Evolutionary conservation across 345 rosid genomes (phyloP).

Genomic region (Rhodomyrtus tomentosa): DNA sequence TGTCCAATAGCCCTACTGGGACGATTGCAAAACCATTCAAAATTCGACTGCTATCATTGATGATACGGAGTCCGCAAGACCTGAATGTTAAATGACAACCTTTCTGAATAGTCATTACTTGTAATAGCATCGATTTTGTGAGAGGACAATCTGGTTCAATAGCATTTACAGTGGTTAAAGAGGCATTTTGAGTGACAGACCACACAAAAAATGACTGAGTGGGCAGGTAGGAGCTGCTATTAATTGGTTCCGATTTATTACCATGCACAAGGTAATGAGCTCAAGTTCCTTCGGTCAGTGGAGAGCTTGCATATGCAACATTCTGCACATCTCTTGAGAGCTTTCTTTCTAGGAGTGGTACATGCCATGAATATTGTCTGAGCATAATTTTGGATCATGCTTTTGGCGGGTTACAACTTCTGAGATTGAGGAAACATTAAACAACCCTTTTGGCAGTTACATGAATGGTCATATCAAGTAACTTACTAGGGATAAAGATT

Average conservation of each 20-base stretch:
- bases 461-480: neutral
- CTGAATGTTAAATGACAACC: neutral
- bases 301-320: neutral
- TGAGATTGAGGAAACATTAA: neutral
- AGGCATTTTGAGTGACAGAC: neutral
- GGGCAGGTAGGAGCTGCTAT: neutral
- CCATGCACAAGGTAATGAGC: conserved; percentile 34
- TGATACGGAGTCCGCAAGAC: neutral
- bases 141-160: neutral
- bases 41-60: neutral
- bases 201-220: neutral
- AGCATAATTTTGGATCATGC: neutral
- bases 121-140: neutral
- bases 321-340: neutral
- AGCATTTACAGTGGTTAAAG: neutral
- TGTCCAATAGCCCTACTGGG: neutral
- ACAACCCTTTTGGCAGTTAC: neutral
- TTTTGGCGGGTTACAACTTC: neutral
- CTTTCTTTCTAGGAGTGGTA: neutral
- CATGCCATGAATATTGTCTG: neutral
- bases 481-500: neutral
- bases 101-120: neutral
- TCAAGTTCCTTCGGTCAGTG: conserved; percentile 10
- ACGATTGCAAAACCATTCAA: neutral
- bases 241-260: neutral